Evolutionary conservation across 345 rosid species (phyloP).

Genomic region (Syzygium aqueum): DNA sequence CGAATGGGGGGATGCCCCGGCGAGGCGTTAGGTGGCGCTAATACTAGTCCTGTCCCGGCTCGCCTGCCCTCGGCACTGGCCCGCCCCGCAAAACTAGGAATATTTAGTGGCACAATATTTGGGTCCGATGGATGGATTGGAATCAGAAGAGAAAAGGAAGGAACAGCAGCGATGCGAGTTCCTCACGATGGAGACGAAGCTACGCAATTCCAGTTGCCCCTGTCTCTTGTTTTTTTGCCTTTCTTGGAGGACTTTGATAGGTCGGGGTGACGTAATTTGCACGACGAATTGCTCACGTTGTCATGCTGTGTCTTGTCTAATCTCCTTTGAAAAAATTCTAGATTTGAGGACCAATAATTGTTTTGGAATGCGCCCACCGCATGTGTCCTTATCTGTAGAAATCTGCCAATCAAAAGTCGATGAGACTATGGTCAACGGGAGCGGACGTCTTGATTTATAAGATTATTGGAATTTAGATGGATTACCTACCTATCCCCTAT

Average conservation of each 20-base stretch:
- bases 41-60: background rate
- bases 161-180: background rate
- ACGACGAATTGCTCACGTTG: background rate
- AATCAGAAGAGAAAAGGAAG: background rate
- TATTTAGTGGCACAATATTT: background rate
- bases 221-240: background rate
- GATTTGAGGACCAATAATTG: background rate
- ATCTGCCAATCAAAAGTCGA: background rate
- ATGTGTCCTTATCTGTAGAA: background rate
- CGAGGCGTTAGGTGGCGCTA: background rate
- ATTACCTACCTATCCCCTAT: background rate
- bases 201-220: background rate
- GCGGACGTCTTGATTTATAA: background rate
- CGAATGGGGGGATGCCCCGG: background rate
- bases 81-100: background rate
- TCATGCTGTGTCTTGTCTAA: background rate
- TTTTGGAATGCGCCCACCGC: background rate
- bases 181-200: background rate
- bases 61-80: no score
- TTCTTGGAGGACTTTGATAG: background rate
- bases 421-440: background rate
- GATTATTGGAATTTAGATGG: background rate
- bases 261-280: background rate
- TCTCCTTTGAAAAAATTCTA: background rate
- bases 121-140: background rate